Evolutionary conservation across 148 eudicot genomes (phyloP).

Genomic region (Agrostemma githago): DNA sequence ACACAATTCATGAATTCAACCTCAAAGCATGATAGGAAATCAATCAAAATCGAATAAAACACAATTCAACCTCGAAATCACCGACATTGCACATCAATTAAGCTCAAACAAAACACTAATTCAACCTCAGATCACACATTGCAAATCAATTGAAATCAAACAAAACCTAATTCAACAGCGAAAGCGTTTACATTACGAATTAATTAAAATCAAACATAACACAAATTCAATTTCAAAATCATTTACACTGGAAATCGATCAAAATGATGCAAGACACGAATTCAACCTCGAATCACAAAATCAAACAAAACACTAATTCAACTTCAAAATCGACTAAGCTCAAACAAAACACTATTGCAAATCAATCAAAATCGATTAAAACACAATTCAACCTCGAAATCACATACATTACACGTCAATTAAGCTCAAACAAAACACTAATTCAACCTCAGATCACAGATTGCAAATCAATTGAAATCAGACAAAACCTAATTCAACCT

Average conservation of each 20-base stretch:
- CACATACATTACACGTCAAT: too few species aligned
- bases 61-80: not conserved
- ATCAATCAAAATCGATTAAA: too few species aligned
- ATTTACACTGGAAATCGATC: not conserved
- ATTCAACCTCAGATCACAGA: conserved; percentile 2
- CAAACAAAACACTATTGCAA: not conserved
- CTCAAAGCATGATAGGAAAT: not conserved
- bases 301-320: too few species aligned
- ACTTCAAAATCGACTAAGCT: too few species aligned
- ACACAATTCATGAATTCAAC: too few species aligned
- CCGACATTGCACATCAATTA: not conserved
- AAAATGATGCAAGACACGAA: too few species aligned
- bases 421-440: not conserved
- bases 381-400: not conserved
- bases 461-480: too few species aligned
- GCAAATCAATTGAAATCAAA: too few species aligned
- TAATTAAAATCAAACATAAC: not conserved
- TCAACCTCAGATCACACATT: not conserved
- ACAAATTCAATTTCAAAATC: too few species aligned
- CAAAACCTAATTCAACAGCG: conserved; percentile 86
- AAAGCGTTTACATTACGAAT: not conserved
- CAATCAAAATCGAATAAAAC: not conserved
- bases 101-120: not conserved
- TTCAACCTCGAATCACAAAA: not conserved
- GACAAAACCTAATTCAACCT: not conserved